Evolutionary conservation across 257 asterid species (phyloP).

Genomic region (Nyctanthes arbortristis): DNA sequence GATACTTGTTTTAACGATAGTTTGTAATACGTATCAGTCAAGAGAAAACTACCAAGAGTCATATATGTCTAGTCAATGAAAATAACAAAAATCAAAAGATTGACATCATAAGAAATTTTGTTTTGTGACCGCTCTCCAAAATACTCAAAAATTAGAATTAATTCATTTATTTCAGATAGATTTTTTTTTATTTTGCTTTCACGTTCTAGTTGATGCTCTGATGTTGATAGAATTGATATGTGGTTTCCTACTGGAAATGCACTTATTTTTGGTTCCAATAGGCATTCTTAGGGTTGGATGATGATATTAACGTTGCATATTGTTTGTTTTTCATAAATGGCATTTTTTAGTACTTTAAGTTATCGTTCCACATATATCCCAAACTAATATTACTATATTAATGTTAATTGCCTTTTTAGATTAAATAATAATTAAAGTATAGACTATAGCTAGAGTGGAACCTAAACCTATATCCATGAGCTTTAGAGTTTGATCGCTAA

Average conservation of each 20-base stretch:
- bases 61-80: too few relatives aligned
- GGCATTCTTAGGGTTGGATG: background rate
- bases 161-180: too few relatives aligned
- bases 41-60: too few relatives aligned
- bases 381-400: background rate
- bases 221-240: background rate
- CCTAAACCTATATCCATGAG: background rate
- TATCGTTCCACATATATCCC: background rate
- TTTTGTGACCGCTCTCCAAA: too few relatives aligned
- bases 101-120: too few relatives aligned
- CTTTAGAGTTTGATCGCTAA: background rate
- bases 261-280: background rate
- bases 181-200: background rate
- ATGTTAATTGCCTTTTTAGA: background rate
- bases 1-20: too few relatives aligned
- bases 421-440: background rate
- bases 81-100: too few relatives aligned
- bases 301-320: background rate
- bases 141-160: too few relatives aligned
- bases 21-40: too few relatives aligned
- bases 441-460: background rate
- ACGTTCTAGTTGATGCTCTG: background rate
- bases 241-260: background rate
- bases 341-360: background rate
- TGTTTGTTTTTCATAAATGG: background rate